phyloP scores from a whole-genome alignment of 1,139 yeast species.

The Komagataea norvegica region DNA sequence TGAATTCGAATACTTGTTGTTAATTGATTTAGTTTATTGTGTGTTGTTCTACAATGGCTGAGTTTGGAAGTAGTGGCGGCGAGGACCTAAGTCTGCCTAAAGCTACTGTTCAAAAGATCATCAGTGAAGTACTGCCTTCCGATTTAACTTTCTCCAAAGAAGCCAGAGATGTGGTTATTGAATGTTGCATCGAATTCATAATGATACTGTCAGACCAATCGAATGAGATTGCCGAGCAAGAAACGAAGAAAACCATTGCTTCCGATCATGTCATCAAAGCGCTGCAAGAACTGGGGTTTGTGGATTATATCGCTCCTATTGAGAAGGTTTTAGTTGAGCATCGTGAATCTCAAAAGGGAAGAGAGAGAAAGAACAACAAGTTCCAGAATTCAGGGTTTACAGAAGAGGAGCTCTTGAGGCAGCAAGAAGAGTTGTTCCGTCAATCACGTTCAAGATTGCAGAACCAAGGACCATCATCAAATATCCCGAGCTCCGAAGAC shows the following conservation, averaged over 20 bases:
- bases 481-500: conserved; percentile 6
- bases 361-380: conserved; percentile 89
- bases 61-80: conserved; percentile 22
- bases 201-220: conserved; percentile 93
- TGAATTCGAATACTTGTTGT: not conserved
- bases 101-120: conserved; percentile 95
- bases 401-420: conserved; percentile 86
- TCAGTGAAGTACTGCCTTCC: conserved; percentile 80
- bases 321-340: conserved; percentile 81
- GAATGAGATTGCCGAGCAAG: conserved; percentile 94
- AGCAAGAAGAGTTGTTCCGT: conserved; percentile 90
- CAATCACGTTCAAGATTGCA: conserved; percentile 78
- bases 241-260: conserved; percentile 93
- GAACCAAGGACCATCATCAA: conserved; percentile 27
- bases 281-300: conserved; percentile 80
- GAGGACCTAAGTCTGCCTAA: conserved; percentile 26
- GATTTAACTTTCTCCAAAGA: conserved; percentile 89
- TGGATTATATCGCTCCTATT: conserved; percentile 76
- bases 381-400: conserved; percentile 88
- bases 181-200: conserved; percentile 92
- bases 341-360: conserved; percentile 80
- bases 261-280: conserved; percentile 95
- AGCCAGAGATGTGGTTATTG: conserved; percentile 92
- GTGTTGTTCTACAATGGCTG: conserved; percentile 19
- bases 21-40: not conserved